phyloP scores from a whole-genome alignment of 2,329 filamentous ascomycete species.

The Talaromyces albobiverticillius region DNA sequence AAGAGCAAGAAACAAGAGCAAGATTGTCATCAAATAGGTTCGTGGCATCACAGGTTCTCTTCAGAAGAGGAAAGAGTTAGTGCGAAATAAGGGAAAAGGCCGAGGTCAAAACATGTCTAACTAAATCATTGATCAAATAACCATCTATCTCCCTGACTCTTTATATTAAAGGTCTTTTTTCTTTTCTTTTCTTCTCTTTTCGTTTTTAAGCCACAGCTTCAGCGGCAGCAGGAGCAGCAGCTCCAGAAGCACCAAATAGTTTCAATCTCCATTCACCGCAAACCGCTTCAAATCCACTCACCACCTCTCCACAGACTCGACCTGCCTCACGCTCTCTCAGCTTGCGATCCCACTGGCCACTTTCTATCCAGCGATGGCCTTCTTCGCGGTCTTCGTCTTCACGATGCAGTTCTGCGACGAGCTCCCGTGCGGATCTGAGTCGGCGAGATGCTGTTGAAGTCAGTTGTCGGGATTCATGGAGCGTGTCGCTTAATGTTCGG shows the following conservation, averaged over 20 bases:
- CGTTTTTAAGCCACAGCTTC: conserved; percentile 26
- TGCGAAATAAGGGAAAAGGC: background rate
- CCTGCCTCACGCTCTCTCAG: conserved; percentile 77
- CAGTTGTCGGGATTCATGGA: conserved; percentile 91
- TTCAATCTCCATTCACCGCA: conserved; percentile 81
- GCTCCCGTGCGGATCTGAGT: conserved; percentile 76
- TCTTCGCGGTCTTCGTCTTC: conserved; percentile 82
- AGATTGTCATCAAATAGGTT: conserved; percentile 5
- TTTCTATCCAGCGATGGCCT: conserved; percentile 75
- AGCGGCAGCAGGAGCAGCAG: conserved; percentile 23
- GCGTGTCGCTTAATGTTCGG: conserved; percentile 80
- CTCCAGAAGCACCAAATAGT: conserved; percentile 56
- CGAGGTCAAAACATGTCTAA: background rate
- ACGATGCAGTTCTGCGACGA: conserved; percentile 77
- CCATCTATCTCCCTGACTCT: background rate
- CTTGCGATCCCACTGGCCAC: conserved; percentile 78
- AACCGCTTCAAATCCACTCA: conserved; percentile 87
- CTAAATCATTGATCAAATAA: background rate
- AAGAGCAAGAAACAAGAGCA: background rate
- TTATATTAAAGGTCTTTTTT: background rate
- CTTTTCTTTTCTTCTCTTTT: background rate
- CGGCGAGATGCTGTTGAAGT: conserved; percentile 77
- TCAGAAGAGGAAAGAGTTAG: background rate
- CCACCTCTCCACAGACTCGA: conserved; percentile 78
- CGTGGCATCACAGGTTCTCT: conserved; percentile 4